Evolutionary conservation across 768 basidiomycete species (phyloP), one percentile per base, ranked within the genome.

Genomic region (Cystobasidium ongulense): DNA sequence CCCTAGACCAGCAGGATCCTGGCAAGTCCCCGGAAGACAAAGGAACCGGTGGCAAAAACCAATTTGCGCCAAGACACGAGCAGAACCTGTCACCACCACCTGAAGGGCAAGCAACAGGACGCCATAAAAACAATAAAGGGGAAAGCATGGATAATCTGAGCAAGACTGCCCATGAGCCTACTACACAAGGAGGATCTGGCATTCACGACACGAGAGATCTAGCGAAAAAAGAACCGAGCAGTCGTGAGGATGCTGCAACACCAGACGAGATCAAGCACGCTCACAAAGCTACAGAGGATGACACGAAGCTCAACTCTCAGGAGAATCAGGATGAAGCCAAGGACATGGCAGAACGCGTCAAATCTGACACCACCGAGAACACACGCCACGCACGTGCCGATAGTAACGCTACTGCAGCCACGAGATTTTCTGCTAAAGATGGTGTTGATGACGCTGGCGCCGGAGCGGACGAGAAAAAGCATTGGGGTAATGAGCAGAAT

Each of bases 171-270:
- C 65, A 50, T 31, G 52, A 64, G 27, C 50, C 38, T 13, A 50
- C 50, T 23, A 67, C 46, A 41, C 65, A 46, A 23, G 46, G 65
- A 13, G 39, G 18, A 13, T 25, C 23, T 8, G 66, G 61, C 35
- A 62, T 75, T 11, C 54, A 72, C 13, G 35, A 66, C 25, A 59
- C 74, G 54, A 53, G 77, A 52, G 27, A 36, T 21, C n/a, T 63
- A 39, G 27, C 63, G 52, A 7, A 72, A 54, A 21, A 8, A 50
- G 3, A 50, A 38, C 72, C 63, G 62, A 75, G 13, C 18, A 68
- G 18, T 43, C 63, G 31, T 61, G 72, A 3, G 72, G 76, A 63
- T 15, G 52, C n/a, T 25, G 46, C 46, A 8, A 50, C 71, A 18
- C 66, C 63, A 25, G 57, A 74, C 3, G 35, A 66, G 7, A 33